Evolutionary conservation across 1,284 basidiomycete species (phyloP).

Genomic region (Rhodotorula sp.): DNA sequence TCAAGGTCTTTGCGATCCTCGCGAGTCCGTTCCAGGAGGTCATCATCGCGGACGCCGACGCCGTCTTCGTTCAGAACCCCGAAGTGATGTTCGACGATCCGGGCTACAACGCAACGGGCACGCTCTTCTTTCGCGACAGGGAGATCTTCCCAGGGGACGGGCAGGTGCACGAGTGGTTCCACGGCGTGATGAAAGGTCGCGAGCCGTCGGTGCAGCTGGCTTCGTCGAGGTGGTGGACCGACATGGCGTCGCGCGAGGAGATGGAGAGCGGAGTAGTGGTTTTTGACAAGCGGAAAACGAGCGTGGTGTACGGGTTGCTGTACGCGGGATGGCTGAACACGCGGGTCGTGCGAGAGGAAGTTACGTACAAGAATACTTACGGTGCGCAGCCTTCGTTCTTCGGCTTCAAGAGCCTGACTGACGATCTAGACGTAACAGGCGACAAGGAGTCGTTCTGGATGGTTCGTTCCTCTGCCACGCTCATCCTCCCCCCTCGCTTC

Average conservation of each 20-base stretch:
- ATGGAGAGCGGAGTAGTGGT: conserved; percentile 43
- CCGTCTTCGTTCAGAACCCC: conserved; percentile 38
- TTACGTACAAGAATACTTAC: conserved; percentile 35
- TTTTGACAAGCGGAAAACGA: conserved; percentile 21
- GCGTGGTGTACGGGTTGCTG: conserved; percentile 20
- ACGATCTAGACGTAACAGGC: not conserved
- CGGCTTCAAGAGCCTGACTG: not conserved
- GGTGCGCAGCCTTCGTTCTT: not conserved
- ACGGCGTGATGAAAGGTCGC: conserved; percentile 31
- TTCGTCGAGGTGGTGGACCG: conserved; percentile 26
- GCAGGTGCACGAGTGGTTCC: conserved; percentile 38
- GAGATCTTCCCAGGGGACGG: conserved; percentile 40
- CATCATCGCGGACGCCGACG: conserved; percentile 41
- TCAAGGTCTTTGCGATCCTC: conserved; percentile 39
- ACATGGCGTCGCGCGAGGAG: conserved; percentile 36
- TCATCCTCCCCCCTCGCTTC: not conserved
- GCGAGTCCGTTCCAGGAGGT: conserved; percentile 32
- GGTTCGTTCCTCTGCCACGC: not conserved
- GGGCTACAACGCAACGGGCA: conserved; percentile 36
- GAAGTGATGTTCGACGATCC: conserved; percentile 28
- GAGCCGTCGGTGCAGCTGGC: conserved; percentile 24
- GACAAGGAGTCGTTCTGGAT: conserved; percentile 41
- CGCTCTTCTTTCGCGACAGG: conserved; percentile 39
- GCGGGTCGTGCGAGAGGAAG: conserved; percentile 23
- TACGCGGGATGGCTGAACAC: conserved; percentile 35